Conservation (phyloP, 768 basidiomycete genomes). For the Boletus fagicola region DNA sequence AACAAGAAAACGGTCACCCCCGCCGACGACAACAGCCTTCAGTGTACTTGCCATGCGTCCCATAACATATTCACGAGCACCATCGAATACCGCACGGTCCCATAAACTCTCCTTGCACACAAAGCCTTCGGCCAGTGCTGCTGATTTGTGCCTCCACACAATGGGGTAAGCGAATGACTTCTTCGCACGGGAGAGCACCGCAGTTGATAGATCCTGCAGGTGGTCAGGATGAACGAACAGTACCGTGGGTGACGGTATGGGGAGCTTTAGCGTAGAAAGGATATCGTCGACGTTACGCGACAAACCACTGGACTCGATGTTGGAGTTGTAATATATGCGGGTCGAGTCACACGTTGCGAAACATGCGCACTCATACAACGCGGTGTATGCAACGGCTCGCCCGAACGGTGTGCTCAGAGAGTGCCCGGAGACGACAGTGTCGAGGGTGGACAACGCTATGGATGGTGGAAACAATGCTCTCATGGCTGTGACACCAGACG, state of each 20-base stretch:
- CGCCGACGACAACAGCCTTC: slow-evolving; percentile 68
- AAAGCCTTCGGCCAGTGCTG: slow-evolving; percentile 68
- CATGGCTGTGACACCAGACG: slow-evolving; percentile 82
- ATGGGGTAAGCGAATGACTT: slow-evolving; percentile 56
- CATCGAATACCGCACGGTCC: slow-evolving; percentile 76
- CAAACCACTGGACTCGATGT: slow-evolving; percentile 1
- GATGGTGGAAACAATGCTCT: slow-evolving; percentile 75
- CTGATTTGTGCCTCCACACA: slow-evolving; percentile 76
- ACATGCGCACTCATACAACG: slow-evolving; percentile 70
- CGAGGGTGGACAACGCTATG: slow-evolving; percentile 62
- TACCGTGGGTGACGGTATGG: slow-evolving; percentile 74
- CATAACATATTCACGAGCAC: slow-evolving; percentile 57
- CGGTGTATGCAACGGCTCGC: slow-evolving; percentile 74
- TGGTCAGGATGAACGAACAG: slow-evolving; percentile 72
- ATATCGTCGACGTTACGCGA: slow-evolving; percentile 46
- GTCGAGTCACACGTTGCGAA: slow-evolving; percentile 66
- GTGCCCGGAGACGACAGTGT: slow-evolving; percentile 76
- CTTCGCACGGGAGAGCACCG: slow-evolving; percentile 54
- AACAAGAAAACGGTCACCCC: slow-evolving; percentile 46
- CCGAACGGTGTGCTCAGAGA: slow-evolving; percentile 76
- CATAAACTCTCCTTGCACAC: slow-evolving; percentile 77
- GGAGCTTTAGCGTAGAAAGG: slow-evolving; percentile 45
- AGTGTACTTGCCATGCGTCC: slow-evolving; percentile 61
- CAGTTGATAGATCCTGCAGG: slow-evolving; percentile 49
- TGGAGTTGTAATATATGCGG: slow-evolving; percentile 43